Percentiles rank a stretch among this genome's conserved stretches.
Evolutionary conservation across 2,329 filamentous ascomycete species (phyloP).

Genomic region (Monilinia fructicola): DNA sequence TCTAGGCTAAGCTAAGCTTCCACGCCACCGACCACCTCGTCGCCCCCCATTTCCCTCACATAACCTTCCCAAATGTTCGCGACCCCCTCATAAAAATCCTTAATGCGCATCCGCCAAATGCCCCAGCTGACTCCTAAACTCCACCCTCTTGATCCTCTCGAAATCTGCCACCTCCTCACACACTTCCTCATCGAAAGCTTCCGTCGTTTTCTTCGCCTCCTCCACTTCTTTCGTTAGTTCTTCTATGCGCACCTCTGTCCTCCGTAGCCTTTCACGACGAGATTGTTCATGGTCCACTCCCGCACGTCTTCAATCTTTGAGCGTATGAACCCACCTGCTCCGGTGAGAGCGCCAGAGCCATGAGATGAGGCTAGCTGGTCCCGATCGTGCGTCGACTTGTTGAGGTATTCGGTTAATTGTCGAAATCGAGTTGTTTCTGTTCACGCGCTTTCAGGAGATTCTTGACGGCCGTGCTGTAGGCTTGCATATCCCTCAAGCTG

Average conservation of each 20-base stretch:
- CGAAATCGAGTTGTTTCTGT: constrained; percentile 97
- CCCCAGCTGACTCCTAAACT: constrained; percentile 86
- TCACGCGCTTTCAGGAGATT: constrained; percentile 87
- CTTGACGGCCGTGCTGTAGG: constrained; percentile 86
- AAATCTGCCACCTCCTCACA: constrained; percentile 94
- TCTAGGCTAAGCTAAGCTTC: constrained; percentile 9
- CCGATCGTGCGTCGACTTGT: constrained; percentile 83
- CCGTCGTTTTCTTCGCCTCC: constrained; percentile 77
- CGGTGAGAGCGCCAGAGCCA: constrained; percentile 61
- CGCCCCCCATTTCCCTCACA: constrained; percentile 70
- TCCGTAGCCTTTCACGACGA: constrained; percentile 80
- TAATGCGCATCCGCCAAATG: constrained; percentile 78
- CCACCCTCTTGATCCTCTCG: constrained; percentile 90
- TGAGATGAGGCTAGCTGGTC: constrained; percentile 65
- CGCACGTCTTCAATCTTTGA: constrained; percentile 95
- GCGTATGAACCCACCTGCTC: constrained; percentile 82
- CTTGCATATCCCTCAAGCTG: constrained; percentile 90
- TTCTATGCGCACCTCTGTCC: constrained; percentile 89
- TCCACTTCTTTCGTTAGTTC: constrained; percentile 89
- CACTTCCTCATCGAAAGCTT: constrained; percentile 95
- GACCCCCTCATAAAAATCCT: constrained; percentile 79
- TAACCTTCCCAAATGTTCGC: constrained; percentile 87
- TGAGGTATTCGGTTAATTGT: constrained; percentile 90
- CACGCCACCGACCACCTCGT: constrained; percentile 1
- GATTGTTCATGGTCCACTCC: constrained; percentile 92